Evolutionary conservation across 106 monocot species (phyloP).

Genomic region (Platanthera zijinensis): DNA sequence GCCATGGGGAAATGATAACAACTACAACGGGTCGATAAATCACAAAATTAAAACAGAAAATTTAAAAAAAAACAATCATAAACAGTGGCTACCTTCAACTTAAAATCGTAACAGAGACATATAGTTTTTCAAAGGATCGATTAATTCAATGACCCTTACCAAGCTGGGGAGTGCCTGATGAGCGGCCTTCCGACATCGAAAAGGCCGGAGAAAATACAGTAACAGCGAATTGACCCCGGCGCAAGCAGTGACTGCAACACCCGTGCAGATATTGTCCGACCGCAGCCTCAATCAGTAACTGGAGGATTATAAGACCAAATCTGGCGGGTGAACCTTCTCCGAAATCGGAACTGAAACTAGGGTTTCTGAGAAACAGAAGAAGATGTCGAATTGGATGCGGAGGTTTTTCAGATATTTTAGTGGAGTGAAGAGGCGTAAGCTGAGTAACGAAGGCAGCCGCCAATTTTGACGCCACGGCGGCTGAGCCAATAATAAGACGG

Average conservation of each 20-base stretch:
- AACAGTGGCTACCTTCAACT: neutral
- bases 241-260: no score
- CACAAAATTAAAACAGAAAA: neutral
- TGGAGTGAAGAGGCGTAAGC: neutral
- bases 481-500: neutral
- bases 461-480: neutral
- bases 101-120: neutral
- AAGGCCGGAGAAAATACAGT: neutral
- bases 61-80: neutral
- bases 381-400: neutral
- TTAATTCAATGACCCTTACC: neutral
- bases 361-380: neutral
- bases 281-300: neutral
- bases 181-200: neutral
- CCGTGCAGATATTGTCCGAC: no score
- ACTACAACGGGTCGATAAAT: neutral
- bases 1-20: neutral
- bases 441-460: neutral
- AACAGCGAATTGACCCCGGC: neutral
- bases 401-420: neutral
- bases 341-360: neutral
- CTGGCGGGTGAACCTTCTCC: neutral
- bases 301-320: neutral
- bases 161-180: neutral
- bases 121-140: neutral